A percentile compares a stretch with the other conserved stretches of the same genome.
These are phyloP conservation scores for Candida freyschussii DNA, from an alignment of 1,139 yeast species.

Conservation along the genomic window DNA sequence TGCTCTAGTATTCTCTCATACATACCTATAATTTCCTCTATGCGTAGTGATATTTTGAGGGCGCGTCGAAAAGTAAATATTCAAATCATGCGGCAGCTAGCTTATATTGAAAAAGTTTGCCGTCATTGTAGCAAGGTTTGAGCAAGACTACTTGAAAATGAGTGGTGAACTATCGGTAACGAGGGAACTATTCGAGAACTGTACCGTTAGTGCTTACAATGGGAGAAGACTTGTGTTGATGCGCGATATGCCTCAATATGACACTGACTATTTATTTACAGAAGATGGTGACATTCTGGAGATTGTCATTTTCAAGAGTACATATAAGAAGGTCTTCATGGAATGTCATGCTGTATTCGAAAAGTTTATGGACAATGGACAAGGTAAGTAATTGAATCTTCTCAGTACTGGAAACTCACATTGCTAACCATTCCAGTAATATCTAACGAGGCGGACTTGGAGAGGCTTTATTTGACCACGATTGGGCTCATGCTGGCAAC, in stretches of 20 bases:
- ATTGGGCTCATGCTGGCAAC: conserved; percentile 36
- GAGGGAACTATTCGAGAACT: conserved; percentile 11
- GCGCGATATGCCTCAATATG: conserved; percentile 20
- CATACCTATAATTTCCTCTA: no score
- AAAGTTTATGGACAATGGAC: conserved; percentile 6
- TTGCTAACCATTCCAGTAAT: conserved; percentile 3
- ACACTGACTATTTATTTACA: conserved; percentile 18
- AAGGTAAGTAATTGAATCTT: no score
- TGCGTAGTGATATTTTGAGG: no score
- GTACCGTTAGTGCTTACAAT: conserved; percentile 10
- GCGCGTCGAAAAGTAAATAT: no score
- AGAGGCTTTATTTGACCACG: conserved; percentile 23
- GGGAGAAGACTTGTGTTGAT: conserved; percentile 21
- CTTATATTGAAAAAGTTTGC: no score
- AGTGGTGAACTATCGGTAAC: no score
- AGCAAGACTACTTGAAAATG: no score
- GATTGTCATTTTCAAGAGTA: conserved; percentile 28
- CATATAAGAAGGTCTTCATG: conserved; percentile 25
- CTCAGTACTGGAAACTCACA: no score
- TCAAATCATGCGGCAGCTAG: no score
- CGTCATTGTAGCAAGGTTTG: no score
- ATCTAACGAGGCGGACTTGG: conserved; percentile 6
- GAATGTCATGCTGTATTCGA: conserved; percentile 28
- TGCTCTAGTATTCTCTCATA: no score
- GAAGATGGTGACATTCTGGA: conserved; percentile 22